A percentile compares a stretch with the other conserved stretches of the same genome.
Conservation (phyloP, 495 filamentous ascomycete species). For the Penicillium longicatenatum region DNA sequence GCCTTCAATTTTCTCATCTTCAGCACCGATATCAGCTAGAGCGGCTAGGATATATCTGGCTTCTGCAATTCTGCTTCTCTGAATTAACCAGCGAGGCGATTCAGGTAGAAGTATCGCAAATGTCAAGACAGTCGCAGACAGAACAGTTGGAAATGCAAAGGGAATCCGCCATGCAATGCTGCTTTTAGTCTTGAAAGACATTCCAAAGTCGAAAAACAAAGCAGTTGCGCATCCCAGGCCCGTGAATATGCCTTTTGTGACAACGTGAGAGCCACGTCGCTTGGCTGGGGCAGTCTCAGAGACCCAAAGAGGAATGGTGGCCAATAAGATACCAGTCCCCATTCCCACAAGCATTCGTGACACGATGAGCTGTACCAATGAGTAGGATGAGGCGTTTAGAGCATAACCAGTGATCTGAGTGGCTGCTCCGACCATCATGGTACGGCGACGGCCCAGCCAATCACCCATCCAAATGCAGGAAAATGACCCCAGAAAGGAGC, state of each 20-base stretch:
- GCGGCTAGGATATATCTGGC: constrained; percentile 39
- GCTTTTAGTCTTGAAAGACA: constrained; percentile 41
- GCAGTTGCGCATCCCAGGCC: constrained; percentile 55
- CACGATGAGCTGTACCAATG: constrained; percentile 57
- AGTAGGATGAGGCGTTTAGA: constrained; percentile 55
- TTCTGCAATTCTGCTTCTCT: constrained; percentile 33
- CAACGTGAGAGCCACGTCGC: constrained; percentile 59
- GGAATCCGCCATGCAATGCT: constrained; percentile 53
- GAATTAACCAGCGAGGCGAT: constrained; percentile 49
- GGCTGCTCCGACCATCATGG: constrained; percentile 51
- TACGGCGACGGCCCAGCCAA: constrained; percentile 55
- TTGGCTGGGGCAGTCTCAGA: constrained; percentile 59
- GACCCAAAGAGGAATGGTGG: constrained; percentile 66
- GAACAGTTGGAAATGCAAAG: constrained; percentile 46
- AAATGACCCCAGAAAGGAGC: constrained; percentile 58
- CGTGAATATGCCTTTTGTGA: constrained; percentile 60
- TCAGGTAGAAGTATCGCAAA: constrained; percentile 46
- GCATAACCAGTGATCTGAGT: constrained; percentile 59
- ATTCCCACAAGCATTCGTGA: constrained; percentile 54
- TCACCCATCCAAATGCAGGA: constrained; percentile 57
- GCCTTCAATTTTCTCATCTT: constrained; percentile 21
- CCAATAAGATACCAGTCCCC: constrained; percentile 61
- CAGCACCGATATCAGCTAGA: constrained; percentile 37
- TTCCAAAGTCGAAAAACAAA: constrained; percentile 57
- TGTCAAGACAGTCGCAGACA: constrained; percentile 22